Percentiles rank a stretch among this genome's conserved stretches.
Evolutionary conservation across 208 protist species (phyloP).

Genomic region (Trypanosomatidae sp.): DNA sequence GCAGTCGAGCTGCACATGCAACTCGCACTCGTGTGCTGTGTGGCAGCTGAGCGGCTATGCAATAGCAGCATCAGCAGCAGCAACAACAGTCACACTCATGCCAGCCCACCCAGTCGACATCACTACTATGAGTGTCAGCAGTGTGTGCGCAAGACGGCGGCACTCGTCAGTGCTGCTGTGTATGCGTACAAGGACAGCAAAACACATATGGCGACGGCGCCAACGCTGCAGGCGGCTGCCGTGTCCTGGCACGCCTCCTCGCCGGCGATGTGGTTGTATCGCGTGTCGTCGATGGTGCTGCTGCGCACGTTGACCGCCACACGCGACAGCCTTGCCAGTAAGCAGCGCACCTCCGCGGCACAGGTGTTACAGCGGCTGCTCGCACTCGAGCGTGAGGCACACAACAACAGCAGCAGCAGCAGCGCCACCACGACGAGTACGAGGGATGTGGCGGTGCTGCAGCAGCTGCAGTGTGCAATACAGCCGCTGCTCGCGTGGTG

Average conservation of each 20-base stretch:
- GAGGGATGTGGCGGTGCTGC: background rate
- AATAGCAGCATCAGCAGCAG: too few relatives aligned
- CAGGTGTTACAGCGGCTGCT: background rate
- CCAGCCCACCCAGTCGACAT: too few relatives aligned
- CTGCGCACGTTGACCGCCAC: slow-evolving; percentile 14
- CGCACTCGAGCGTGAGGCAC: background rate
- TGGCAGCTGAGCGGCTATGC: slow-evolving; percentile 12
- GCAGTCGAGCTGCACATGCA: slow-evolving; percentile 14
- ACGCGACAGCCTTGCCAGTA: background rate
- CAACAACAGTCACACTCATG: background rate
- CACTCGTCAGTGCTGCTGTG: background rate
- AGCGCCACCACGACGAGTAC: background rate
- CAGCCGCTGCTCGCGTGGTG: background rate
- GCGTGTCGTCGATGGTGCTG: slow-evolving; percentile 19
- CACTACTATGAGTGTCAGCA: background rate
- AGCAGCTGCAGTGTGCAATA: background rate
- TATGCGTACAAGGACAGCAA: background rate
- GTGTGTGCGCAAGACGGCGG: background rate
- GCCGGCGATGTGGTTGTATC: slow-evolving; percentile 16
- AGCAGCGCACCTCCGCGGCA: background rate
- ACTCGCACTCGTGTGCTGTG: slow-evolving; percentile 21
- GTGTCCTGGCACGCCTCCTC: slow-evolving; percentile 8
- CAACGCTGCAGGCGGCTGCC: slow-evolving; percentile 3
- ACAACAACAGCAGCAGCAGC: background rate
- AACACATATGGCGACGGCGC: background rate